These are phyloP conservation scores for Trypanosoma congolense DNA, from an alignment of 208 protist species.

Conservation along the genomic window DNA sequence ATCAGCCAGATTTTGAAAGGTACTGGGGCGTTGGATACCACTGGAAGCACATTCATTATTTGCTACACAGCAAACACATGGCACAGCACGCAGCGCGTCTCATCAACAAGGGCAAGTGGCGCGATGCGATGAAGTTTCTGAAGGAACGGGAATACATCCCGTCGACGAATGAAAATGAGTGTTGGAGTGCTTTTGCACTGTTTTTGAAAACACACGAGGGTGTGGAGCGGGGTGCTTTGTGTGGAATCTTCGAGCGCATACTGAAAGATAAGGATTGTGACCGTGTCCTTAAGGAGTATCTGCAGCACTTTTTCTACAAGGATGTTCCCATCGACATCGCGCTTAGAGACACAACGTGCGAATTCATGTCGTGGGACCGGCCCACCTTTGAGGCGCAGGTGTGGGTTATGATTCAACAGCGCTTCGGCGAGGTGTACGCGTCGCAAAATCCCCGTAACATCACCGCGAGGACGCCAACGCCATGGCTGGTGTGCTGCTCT, in stretches of 20 bases:
- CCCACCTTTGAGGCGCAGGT: constrained; percentile 87
- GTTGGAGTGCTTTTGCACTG: constrained; percentile 51
- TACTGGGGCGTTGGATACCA: constrained; percentile 53
- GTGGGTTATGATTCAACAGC: constrained; percentile 69
- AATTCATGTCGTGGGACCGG: constrained; percentile 85
- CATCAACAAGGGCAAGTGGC: constrained; percentile 65
- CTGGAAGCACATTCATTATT: constrained; percentile 85
- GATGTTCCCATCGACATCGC: constrained; percentile 78
- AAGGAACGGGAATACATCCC: constrained; percentile 44
- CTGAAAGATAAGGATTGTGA: constrained; percentile 46
- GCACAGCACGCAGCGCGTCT: constrained; percentile 45
- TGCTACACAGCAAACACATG: constrained; percentile 76
- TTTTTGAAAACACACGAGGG: constrained; percentile 71
- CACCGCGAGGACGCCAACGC: constrained; percentile 70
- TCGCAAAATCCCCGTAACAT: constrained; percentile 66
- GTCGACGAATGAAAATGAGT: constrained; percentile 2
- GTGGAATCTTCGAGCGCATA: constrained; percentile 72
- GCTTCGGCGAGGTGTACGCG: constrained; percentile 75
- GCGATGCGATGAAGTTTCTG: constrained; percentile 63
- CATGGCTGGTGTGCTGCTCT: constrained; percentile 81
- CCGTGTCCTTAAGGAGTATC: constrained; percentile 60
- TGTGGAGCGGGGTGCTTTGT: constrained; percentile 55
- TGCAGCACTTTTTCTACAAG: constrained; percentile 67
- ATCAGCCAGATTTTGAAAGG: constrained; percentile 13
- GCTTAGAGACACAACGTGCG: constrained; percentile 80